These are phyloP conservation scores for Aureobasidium sp. DNA, from an alignment of 2,329 filamentous ascomycete genomes.

Conservation along the genomic window DNA sequence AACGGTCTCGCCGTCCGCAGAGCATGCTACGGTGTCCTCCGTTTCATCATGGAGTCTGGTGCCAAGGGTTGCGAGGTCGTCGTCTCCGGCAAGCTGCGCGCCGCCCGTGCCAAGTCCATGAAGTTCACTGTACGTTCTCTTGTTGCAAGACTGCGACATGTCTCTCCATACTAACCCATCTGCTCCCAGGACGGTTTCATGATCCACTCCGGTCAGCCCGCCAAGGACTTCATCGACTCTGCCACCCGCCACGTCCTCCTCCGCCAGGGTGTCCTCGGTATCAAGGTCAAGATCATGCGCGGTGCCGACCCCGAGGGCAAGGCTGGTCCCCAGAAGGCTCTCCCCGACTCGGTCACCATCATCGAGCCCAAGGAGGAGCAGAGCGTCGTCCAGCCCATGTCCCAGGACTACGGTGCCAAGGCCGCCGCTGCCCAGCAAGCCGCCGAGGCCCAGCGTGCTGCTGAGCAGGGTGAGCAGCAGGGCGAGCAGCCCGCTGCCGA, in stretches of 20 bases:
- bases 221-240: conserved; percentile 98
- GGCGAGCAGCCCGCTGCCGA: conserved; percentile 40
- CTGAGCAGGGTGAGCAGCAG: conserved; percentile 48
- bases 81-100: conserved; percentile 97
- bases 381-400: conserved; percentile 86
- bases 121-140: conserved; percentile 81
- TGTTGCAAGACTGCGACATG: background rate
- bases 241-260: conserved; percentile 99
- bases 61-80: conserved; percentile 99
- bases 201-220: conserved; percentile 99
- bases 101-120: conserved; percentile 99
- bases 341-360: conserved; percentile 97
- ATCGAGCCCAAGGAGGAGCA: conserved; percentile 99
- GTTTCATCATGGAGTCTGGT: conserved; percentile 99
- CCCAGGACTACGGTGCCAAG: conserved; percentile 99
- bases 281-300: conserved; percentile 99
- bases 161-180: background rate
- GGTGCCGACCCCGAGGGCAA: conserved; percentile 99
- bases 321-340: conserved; percentile 91
- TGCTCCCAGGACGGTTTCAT: conserved; percentile 89
- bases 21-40: conserved; percentile 98
- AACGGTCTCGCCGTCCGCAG: conserved; percentile 98
- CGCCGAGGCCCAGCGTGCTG: conserved; percentile 50
- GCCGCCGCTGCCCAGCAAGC: conserved; percentile 59
- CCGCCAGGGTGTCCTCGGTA: conserved; percentile 98